A percentile compares a stretch with the other conserved stretches of the same genome.
These are phyloP conservation scores for Microsporum audouinii DNA, from an alignment of 2,329 filamentous ascomycete genomes.

Conservation along the genomic window DNA sequence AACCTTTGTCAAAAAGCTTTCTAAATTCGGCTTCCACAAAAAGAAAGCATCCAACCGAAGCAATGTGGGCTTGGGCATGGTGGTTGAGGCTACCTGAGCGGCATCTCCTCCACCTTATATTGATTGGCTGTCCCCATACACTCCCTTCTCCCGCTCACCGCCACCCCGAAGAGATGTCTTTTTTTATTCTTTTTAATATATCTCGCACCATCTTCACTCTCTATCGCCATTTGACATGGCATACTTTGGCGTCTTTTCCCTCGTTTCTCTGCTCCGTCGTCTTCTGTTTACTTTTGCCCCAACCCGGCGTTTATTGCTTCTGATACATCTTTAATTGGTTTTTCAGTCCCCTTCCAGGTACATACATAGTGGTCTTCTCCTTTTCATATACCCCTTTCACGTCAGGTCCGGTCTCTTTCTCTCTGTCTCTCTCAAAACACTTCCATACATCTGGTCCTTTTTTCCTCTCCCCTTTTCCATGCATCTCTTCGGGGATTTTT, in stretches of 20 bases:
- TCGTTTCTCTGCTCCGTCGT: background rate
- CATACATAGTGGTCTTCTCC: background rate
- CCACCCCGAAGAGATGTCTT: background rate
- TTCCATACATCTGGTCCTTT: no score
- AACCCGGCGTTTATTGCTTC: background rate
- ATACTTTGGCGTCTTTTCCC: background rate
- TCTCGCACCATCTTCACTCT: background rate
- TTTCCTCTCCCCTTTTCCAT: background rate
- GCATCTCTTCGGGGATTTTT: background rate
- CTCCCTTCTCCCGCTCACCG: background rate
- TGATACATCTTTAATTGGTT: background rate
- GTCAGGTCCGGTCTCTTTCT: background rate
- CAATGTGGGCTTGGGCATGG: background rate
- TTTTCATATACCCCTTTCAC: background rate
- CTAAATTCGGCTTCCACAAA: background rate
- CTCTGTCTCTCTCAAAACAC: background rate
- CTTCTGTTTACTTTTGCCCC: background rate
- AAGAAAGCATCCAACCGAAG: constrained; percentile 1
- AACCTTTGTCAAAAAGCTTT: background rate
- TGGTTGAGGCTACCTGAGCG: background rate
- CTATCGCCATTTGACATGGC: background rate
- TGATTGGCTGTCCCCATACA: background rate
- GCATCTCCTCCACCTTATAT: background rate
- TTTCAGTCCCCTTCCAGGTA: background rate
- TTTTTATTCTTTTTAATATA: background rate